Base-by-base conservation (phyloP, 2,329 filamentous ascomycete genomes). In the Aspergillus hortae region DNA sequence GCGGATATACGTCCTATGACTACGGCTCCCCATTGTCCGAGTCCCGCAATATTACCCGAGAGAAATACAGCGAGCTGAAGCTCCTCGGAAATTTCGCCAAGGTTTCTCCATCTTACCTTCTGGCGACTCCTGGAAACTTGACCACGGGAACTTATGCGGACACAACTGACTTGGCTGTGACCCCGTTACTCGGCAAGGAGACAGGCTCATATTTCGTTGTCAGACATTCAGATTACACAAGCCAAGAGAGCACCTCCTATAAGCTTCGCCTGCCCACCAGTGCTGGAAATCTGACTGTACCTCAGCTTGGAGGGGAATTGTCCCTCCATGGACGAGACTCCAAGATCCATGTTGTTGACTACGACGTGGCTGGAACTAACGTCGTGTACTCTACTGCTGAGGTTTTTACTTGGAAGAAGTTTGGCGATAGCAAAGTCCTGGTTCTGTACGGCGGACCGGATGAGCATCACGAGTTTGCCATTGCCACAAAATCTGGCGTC, bases 11-110 rank as follows among this genome's bases (percentile, higher is more conserved):
- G 0, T 80, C 76, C 3, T 85, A 85, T 61, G 82, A 86, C 60
- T 85, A 84, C 59, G 80, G 81, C 4, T 77, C 83, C 4, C 74
- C 78, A 6, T 89, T 92, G 48, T 78, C 80, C 1, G 89, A 94
- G 63, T 84, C 88, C 40, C 80, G 89, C 21, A 80, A 80, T 1
- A 74, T 92, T 3, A 72, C 78, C 25, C 80, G 88, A 2, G 87
- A 91, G 64, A 92, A 92, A 67, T 92, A 90, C 67, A 86, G 84
- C 40, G 88, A 94, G 66, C 75, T 89, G 23, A 94, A 92, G 63
- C 79, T 92, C 1, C 75, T 89, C 56, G 87, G 82, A 23, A 87
- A 89, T 59, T 92, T 92, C 68, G 68, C 89, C 48, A 86, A 86
- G 59, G 86, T 84, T 0, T 89, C 87, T 0, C 86, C 87, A 0